Conservation (phyloP, 2,329 filamentous ascomycete genomes). For the Stylonectria norvegica region DNA sequence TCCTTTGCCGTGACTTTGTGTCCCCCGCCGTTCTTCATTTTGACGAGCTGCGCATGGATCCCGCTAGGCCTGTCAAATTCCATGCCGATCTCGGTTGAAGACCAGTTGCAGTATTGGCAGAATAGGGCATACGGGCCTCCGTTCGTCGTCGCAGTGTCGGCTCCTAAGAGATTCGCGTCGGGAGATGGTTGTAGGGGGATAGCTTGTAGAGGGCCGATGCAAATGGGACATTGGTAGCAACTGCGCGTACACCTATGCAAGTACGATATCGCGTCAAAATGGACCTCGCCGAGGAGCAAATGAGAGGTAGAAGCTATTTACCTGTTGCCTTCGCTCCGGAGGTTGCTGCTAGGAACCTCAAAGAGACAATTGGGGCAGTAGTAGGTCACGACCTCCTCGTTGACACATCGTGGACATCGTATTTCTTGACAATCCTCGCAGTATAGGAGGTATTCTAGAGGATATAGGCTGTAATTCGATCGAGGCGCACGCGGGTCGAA, state of each 20-base stretch:
- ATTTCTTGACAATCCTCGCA: conserved; percentile 98
- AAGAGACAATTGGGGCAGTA: conserved; percentile 95
- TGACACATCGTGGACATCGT: conserved; percentile 85
- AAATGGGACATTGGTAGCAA: conserved; percentile 93
- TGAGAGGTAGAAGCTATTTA: conserved; percentile 38
- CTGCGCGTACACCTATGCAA: conserved; percentile 75
- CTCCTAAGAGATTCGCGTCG: conserved; percentile 42
- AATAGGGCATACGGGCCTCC: conserved; percentile 69
- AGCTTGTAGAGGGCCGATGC: conserved; percentile 74
- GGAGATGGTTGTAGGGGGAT: conserved; percentile 62
- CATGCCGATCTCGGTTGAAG: conserved; percentile 81
- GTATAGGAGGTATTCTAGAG: conserved; percentile 89
- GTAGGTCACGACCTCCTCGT: conserved; percentile 91
- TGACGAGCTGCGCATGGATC: conserved; percentile 75
- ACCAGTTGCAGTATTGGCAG: conserved; percentile 93
- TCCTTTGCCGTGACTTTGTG: conserved; percentile 49
- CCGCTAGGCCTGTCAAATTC: conserved; percentile 86
- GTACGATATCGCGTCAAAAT: conserved; percentile 16
- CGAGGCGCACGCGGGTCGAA: conserved; percentile 84
- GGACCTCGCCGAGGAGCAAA: background rate
- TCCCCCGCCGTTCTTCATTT: conserved; percentile 61
- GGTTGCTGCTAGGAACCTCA: conserved; percentile 88
- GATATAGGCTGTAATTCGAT: conserved; percentile 88
- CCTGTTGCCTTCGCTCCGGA: conserved; percentile 92
- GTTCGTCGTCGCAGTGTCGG: conserved; percentile 36